Evolutionary conservation across 1,284 basidiomycete genomes (phyloP).

Genomic region (Ustilago esculenta): DNA sequence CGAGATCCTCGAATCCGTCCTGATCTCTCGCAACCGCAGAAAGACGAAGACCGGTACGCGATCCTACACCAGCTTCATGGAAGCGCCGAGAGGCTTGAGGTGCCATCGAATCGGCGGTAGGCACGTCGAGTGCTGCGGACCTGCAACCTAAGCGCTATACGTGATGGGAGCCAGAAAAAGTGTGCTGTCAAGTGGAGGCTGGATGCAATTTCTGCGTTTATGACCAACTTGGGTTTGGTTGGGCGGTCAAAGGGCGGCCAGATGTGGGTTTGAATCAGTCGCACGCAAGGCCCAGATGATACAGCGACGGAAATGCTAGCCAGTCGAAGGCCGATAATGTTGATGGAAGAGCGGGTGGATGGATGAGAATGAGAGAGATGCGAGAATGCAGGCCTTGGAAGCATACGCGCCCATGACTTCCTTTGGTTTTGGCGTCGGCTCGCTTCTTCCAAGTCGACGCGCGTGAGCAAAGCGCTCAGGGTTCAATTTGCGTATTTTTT

Average conservation of each 20-base stretch:
- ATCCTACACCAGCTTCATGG: constrained; percentile 61
- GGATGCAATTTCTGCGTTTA: too few species aligned
- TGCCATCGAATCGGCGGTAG: constrained; percentile 2
- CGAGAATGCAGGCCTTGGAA: neutral
- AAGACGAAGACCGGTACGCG: constrained; percentile 63
- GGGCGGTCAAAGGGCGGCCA: too few species aligned
- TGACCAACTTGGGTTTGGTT: too few species aligned
- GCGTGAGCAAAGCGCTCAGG: constrained; percentile 19
- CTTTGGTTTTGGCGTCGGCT: too few species aligned
- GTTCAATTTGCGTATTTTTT: constrained; percentile 2
- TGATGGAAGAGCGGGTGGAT: constrained; percentile 8
- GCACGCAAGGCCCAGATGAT: too few species aligned
- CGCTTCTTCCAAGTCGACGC: constrained; percentile 3
- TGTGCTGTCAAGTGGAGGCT: too few species aligned
- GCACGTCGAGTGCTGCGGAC: neutral
- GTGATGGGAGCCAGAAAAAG: too few species aligned
- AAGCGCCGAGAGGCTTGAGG: constrained; percentile 52
- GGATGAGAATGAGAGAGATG: neutral
- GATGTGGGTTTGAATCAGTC: too few species aligned
- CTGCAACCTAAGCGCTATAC: too few species aligned
- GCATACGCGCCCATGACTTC: constrained; percentile 5
- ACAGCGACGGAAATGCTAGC: too few species aligned
- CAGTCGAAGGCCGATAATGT: too few species aligned
- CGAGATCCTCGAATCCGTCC: constrained; percentile 72
- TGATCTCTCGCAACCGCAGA: constrained; percentile 70